A percentile compares a stretch with the other conserved stretches of the same genome.
Evolutionary conservation across 768 basidiomycete species (phyloP).

Genomic region (Tylopilus balloui): DNA sequence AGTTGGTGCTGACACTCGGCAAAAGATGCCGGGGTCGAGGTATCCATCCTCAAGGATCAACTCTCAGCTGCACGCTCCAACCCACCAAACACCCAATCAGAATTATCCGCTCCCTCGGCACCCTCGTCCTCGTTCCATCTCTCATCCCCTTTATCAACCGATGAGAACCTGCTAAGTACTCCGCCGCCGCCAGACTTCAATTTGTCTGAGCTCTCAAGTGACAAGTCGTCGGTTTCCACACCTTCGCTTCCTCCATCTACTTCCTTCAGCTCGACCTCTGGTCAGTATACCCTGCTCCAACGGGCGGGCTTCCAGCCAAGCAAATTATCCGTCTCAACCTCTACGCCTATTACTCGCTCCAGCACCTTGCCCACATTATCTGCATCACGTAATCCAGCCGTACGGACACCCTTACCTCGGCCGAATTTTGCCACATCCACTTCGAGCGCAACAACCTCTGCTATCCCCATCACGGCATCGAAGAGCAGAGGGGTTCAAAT

Average conservation of each 20-base stretch:
- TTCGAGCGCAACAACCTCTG: slow-evolving; percentile 32
- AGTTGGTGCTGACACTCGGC: slow-evolving; percentile 14
- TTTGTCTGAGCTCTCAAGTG: slow-evolving; percentile 50
- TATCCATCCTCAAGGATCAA: slow-evolving; percentile 78
- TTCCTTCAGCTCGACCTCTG: slow-evolving; percentile 32
- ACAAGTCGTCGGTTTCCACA: slow-evolving; percentile 38
- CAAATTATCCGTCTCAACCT: slow-evolving; percentile 37
- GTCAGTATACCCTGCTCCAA: slow-evolving; percentile 47
- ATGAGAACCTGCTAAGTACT: slow-evolving; percentile 57
- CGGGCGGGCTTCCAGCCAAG: slow-evolving; percentile 47
- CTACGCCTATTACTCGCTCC: slow-evolving; percentile 52
- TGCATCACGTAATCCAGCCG: slow-evolving; percentile 40
- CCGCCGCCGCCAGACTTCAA: slow-evolving; percentile 58
- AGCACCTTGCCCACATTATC: slow-evolving; percentile 52
- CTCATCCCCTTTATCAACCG: slow-evolving; percentile 28
- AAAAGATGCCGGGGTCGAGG: slow-evolving; percentile 80
- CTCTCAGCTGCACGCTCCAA: slow-evolving; percentile 39
- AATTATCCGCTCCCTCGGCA: slow-evolving; percentile 25
- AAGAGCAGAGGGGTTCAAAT: slow-evolving; percentile 85
- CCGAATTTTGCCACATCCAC: slow-evolving; percentile 38
- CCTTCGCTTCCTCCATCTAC: slow-evolving; percentile 31
- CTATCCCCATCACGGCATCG: slow-evolving; percentile 43
- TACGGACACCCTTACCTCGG: slow-evolving; percentile 43
- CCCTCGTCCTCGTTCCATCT: slow-evolving; percentile 35
- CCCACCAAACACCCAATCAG: slow-evolving; percentile 26